These are phyloP conservation scores for Carex pumila DNA, from an alignment of 176 grass and related monocot genomes.

Conservation along the genomic window DNA sequence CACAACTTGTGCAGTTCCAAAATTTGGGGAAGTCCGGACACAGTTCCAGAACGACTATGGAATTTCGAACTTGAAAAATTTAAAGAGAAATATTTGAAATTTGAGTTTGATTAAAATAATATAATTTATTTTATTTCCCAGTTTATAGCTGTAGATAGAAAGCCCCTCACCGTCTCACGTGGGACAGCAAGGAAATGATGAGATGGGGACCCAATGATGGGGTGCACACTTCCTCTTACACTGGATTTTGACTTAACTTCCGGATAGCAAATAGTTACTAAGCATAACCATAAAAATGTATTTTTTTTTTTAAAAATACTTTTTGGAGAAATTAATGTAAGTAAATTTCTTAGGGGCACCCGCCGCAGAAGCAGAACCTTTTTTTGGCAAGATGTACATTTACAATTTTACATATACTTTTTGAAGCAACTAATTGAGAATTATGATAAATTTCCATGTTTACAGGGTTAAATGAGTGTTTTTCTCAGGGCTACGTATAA, in stretches of 20 bases:
- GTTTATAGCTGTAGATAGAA: neutral
- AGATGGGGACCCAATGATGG: neutral
- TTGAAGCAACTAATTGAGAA: neutral
- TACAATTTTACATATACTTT: too few relatives aligned
- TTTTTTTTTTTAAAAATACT: neutral
- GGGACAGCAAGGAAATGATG: constrained; percentile 13
- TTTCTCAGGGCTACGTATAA: neutral
- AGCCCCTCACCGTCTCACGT: neutral
- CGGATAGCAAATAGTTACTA: neutral
- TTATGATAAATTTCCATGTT: neutral
- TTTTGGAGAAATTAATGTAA: neutral
- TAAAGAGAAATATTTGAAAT: neutral
- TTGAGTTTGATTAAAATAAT: neutral
- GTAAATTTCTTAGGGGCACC: neutral
- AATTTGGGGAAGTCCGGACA: neutral
- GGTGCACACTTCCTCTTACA: neutral
- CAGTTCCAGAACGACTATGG: neutral
- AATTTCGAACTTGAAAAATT: neutral
- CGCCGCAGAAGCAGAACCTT: too few relatives aligned
- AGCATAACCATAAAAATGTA: neutral
- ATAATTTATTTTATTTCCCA: neutral
- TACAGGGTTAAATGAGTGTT: neutral
- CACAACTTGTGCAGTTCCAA: neutral
- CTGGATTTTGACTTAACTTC: neutral
- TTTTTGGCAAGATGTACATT: neutral